Conservation (phyloP, 495 filamentous ascomycete species). For the Sordaria brevicollis region DNA sequence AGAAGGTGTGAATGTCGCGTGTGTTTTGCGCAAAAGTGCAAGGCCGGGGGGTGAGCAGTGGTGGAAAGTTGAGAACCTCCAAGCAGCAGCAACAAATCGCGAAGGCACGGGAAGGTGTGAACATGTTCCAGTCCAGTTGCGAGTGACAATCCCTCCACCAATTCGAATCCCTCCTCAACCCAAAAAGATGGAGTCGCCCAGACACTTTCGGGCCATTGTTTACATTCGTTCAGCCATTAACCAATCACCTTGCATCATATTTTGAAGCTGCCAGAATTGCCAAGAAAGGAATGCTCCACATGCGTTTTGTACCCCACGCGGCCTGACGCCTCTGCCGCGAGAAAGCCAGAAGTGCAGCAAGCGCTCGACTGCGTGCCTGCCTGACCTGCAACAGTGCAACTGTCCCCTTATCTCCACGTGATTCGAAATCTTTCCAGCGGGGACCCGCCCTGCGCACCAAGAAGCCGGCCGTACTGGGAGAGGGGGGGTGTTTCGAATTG, state of each 20-base stretch:
- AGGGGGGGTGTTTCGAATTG: neutral
- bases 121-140: neutral
- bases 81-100: neutral
- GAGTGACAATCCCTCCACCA: neutral
- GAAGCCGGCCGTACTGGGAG: neutral
- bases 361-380: neutral
- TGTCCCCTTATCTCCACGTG: conserved; percentile 19
- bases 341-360: neutral
- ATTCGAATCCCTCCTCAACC: neutral
- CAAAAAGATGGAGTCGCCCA: neutral
- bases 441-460: neutral
- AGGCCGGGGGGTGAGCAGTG: neutral
- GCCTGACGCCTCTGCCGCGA: neutral
- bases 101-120: neutral
- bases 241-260: neutral
- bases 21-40: neutral
- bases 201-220: neutral
- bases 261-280: neutral
- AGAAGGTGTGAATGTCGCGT: neutral
- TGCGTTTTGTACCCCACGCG: neutral
- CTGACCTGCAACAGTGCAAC: neutral
- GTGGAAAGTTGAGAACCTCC: no score
- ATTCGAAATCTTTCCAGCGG: conserved; percentile 8
- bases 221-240: neutral
- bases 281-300: neutral